phyloP scores from a whole-genome alignment of 805 yeast species.

The Priceomyces fermenticarens region DNA sequence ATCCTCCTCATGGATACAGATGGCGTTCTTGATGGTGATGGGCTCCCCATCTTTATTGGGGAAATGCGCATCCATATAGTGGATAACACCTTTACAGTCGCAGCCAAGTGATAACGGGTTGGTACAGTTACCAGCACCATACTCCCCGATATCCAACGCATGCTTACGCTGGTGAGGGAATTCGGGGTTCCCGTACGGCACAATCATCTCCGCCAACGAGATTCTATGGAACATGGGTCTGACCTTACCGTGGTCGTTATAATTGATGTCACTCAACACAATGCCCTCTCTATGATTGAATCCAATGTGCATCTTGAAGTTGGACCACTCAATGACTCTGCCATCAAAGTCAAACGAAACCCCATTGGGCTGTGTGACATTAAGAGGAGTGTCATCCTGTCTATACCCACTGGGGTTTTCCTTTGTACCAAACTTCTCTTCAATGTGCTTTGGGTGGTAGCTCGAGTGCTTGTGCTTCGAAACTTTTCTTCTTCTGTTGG shows the following conservation, averaged over 20 bases:
- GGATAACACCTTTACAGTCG: slow-evolving; percentile 84
- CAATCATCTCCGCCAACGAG: slow-evolving; percentile 79
- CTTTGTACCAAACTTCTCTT: slow-evolving; percentile 53
- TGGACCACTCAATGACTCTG: slow-evolving; percentile 71
- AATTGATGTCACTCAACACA: slow-evolving; percentile 68
- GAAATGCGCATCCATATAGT: slow-evolving; percentile 78
- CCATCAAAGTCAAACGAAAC: slow-evolving; percentile 74
- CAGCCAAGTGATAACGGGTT: slow-evolving; percentile 77
- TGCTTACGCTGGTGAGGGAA: slow-evolving; percentile 83
- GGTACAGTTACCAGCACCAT: slow-evolving; percentile 85
- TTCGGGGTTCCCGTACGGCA: slow-evolving; percentile 78
- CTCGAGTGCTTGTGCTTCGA: slow-evolving; percentile 66
- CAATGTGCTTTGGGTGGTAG: slow-evolving; percentile 64
- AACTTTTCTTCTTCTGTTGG: slow-evolving; percentile 68
- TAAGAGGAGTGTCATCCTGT: slow-evolving; percentile 61
- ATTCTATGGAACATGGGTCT: slow-evolving; percentile 77
- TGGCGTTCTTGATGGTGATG: slow-evolving; percentile 68
- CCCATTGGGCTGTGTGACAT: slow-evolving; percentile 77
- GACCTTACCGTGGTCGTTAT: slow-evolving; percentile 71
- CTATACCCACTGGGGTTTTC: slow-evolving; percentile 52
- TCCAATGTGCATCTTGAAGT: slow-evolving; percentile 74
- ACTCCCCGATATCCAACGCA: slow-evolving; percentile 83
- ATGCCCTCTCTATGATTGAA: slow-evolving; percentile 86
- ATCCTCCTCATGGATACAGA: slow-evolving; percentile 85
- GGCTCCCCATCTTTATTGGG: slow-evolving; percentile 67